Percentiles rank a stretch among this genome's conserved stretches.
phyloP scores from a whole-genome alignment of 345 rosid species.

The Boechera retrofracta region DNA sequence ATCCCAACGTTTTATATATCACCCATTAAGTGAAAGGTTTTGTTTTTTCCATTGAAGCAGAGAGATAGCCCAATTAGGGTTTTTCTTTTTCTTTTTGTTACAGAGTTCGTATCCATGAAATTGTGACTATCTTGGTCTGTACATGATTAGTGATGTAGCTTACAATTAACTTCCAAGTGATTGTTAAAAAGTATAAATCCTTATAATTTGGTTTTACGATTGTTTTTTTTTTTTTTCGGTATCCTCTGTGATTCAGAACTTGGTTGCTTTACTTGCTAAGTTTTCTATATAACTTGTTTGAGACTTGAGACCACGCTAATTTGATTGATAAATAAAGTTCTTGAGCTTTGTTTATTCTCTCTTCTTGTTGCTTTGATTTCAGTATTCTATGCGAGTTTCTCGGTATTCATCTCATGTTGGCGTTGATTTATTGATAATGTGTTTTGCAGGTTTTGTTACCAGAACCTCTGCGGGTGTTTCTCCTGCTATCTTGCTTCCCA shows the following conservation, averaged over 20 bases:
- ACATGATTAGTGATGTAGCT: background rate
- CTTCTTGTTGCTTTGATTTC: conserved; percentile 16
- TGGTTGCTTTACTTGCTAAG: background rate
- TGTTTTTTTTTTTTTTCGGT: background rate
- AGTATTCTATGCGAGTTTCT: background rate
- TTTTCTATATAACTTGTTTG: background rate
- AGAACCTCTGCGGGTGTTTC: conserved; percentile 45
- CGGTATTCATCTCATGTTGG: background rate
- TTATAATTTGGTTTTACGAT: background rate
- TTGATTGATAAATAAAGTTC: background rate
- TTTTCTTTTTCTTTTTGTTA: background rate
- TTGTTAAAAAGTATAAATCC: background rate
- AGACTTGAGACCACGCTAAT: background rate
- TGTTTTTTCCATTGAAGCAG: conserved; percentile 19
- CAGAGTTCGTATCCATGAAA: background rate
- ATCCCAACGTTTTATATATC: background rate
- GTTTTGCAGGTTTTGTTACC: conserved; percentile 53
- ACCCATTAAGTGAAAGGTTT: background rate
- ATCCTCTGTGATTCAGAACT: background rate
- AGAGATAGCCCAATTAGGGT: background rate
- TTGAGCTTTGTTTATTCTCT: conserved; percentile 6
- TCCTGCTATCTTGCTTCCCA: conserved; percentile 47
- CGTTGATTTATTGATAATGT: background rate
- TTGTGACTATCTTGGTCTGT: background rate
- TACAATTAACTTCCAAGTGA: background rate